Evolutionary conservation across 306 rosid genomes (phyloP).

Genomic region (Alnus rubra): DNA sequence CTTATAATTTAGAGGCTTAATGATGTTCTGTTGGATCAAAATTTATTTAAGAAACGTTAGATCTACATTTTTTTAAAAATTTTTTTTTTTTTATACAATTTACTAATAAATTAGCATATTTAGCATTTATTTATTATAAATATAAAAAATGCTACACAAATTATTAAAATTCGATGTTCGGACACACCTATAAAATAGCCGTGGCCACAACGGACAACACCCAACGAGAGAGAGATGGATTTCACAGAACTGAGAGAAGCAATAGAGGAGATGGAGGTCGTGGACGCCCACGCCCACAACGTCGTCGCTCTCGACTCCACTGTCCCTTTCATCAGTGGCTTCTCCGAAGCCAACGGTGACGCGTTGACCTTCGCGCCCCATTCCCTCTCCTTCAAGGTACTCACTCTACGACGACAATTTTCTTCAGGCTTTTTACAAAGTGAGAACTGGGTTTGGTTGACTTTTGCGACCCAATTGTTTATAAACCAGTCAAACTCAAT

Average conservation of each 20-base stretch:
- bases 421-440: background rate
- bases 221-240: constrained; percentile 46
- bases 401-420: background rate
- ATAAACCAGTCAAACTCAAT: background rate
- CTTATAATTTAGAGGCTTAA: too few relatives aligned
- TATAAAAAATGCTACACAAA: too few relatives aligned
- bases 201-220: too few relatives aligned
- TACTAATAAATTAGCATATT: too few relatives aligned
- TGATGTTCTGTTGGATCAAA: too few relatives aligned
- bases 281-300: constrained; percentile 91
- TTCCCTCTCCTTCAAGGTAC: constrained; percentile 79
- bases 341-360: constrained; percentile 70
- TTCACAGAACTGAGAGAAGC: constrained; percentile 56
- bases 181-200: too few relatives aligned
- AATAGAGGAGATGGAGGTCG: constrained; percentile 63
- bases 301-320: constrained; percentile 60
- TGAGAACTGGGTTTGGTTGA: background rate
- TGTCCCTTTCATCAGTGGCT: constrained; percentile 57
- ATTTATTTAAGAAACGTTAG: too few relatives aligned
- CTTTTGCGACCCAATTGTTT: background rate
- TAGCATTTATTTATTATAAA: too few relatives aligned
- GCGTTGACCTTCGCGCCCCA: constrained; percentile 54
- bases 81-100: too few relatives aligned
- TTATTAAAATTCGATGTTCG: too few relatives aligned
- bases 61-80: too few relatives aligned